A percentile compares a stretch with the other conserved stretches of the same genome.
Conservation (phyloP, 2,329 filamentous ascomycete genomes). For the Trichophyton benhamiae region DNA sequence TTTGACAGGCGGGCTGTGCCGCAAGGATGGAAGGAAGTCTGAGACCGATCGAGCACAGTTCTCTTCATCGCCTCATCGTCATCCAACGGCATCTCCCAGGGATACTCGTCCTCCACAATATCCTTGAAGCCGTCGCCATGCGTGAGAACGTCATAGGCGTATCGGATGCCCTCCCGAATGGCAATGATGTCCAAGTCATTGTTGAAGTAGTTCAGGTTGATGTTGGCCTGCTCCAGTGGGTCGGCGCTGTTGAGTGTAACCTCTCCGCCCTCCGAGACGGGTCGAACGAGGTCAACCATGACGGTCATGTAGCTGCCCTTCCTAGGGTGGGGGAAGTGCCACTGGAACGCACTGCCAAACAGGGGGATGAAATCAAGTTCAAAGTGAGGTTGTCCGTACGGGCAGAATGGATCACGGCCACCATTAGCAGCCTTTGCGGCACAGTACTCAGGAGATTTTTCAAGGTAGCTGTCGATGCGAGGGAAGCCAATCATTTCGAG, state of each 20-base stretch:
- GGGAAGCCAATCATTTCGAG: slow-evolving; percentile 46
- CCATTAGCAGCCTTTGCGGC: slow-evolving; percentile 31
- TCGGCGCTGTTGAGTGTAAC: slow-evolving; percentile 33
- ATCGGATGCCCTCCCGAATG: slow-evolving; percentile 45
- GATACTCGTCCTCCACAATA: slow-evolving; percentile 36
- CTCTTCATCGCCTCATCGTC: slow-evolving; percentile 46
- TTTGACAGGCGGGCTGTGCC: slow-evolving; percentile 44
- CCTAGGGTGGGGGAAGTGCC: slow-evolving; percentile 34
- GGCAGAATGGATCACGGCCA: slow-evolving; percentile 42
- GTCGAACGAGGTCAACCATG: slow-evolving; percentile 41
- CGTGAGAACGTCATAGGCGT: slow-evolving; percentile 43
- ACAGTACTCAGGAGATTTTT: slow-evolving; percentile 38
- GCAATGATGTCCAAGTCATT: slow-evolving; percentile 31
- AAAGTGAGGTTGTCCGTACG: slow-evolving; percentile 47
- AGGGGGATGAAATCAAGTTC: slow-evolving; percentile 51
- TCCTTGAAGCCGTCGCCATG: slow-evolving; percentile 45
- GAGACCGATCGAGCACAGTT: slow-evolving; percentile 45
- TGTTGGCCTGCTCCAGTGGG: slow-evolving; percentile 28
- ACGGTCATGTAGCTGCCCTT: slow-evolving; percentile 45
- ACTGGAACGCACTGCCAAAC: slow-evolving; percentile 43
- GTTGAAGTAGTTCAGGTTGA: slow-evolving; percentile 35
- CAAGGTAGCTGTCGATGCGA: slow-evolving; percentile 43
- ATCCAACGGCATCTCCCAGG: slow-evolving; percentile 47
- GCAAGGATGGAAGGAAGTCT: slow-evolving; percentile 49
- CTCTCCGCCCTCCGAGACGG: slow-evolving; percentile 34